Percentiles rank a stretch among this genome's conserved stretches.
phyloP scores from a whole-genome alignment of 2,329 filamentous ascomycete genomes.

The Botryotinia globosa region DNA sequence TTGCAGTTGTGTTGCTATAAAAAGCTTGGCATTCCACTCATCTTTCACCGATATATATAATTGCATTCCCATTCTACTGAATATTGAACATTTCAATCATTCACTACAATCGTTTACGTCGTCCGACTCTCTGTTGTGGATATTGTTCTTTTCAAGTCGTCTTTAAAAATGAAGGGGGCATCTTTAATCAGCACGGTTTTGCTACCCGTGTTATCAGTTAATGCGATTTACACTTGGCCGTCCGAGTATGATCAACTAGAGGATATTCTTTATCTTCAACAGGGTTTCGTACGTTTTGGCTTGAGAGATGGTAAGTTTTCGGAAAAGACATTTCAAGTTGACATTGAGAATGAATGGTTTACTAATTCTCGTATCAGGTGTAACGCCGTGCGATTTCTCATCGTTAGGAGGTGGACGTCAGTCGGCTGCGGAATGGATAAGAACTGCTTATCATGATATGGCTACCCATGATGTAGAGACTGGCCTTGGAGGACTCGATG shows the following conservation, averaged over 20 bases:
- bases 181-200: background rate
- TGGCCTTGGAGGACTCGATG: constrained; percentile 53
- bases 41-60: background rate
- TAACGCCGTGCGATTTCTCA: constrained; percentile 3
- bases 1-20: background rate
- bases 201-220: background rate
- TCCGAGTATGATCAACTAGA: background rate
- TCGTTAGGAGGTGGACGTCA: background rate
- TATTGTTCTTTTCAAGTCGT: background rate
- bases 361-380: background rate
- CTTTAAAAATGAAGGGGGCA: background rate
- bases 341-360: background rate
- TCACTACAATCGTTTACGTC: background rate
- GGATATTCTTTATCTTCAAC: background rate
- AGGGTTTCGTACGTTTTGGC: background rate
- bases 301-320: background rate
- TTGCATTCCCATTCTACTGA: background rate
- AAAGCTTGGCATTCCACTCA: background rate
- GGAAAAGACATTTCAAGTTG: too few species aligned
- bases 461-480: constrained; percentile 47
- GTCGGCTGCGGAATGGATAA: constrained; percentile 54
- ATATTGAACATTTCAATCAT: background rate
- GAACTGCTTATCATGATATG: constrained; percentile 61
- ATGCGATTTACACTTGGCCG: constrained; percentile 4
- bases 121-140: background rate